Conservation (phyloP, 2,329 filamentous ascomycete species). For the Cadophora sp. region DNA sequence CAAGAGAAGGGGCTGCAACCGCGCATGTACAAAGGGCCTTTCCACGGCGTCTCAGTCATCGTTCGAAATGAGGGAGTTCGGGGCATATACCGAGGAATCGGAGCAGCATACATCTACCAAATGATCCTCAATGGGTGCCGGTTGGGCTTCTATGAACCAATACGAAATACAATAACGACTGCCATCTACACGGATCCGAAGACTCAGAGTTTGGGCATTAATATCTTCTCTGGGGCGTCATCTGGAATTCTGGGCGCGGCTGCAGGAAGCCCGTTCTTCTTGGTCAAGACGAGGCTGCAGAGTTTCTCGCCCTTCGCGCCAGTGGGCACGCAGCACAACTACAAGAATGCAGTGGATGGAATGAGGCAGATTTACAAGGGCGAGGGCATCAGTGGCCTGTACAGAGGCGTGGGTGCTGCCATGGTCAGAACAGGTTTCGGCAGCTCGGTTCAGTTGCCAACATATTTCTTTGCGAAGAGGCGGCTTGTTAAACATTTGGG, state of each 20-base stretch:
- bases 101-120: constrained; percentile 95
- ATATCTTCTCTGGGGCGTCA: constrained; percentile 89
- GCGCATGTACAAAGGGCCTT: constrained; percentile 86
- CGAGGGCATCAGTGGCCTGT: constrained; percentile 83
- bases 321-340: constrained; percentile 95
- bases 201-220: constrained; percentile 87
- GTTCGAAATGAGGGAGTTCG: constrained; percentile 85
- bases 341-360: constrained; percentile 85
- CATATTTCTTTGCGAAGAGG: constrained; percentile 97
- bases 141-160: constrained; percentile 95
- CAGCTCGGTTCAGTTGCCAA: constrained; percentile 93
- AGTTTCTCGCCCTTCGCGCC: constrained; percentile 92
- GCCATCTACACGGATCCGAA: constrained; percentile 74
- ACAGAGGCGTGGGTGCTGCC: constrained; percentile 88
- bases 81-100: constrained; percentile 87
- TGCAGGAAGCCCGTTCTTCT: constrained; percentile 95
- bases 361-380: constrained; percentile 76
- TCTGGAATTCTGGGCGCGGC: constrained; percentile 92
- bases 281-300: constrained; percentile 95
- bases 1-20: constrained; percentile 85
- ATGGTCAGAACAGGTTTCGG: constrained; percentile 97
- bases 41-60: constrained; percentile 92
- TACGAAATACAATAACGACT: constrained; percentile 74
- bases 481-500: constrained; percentile 80
- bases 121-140: constrained; percentile 95